These are phyloP conservation scores for Irpex sp. DNA, from an alignment of 1,284 basidiomycete genomes.

Conservation along the genomic window DNA sequence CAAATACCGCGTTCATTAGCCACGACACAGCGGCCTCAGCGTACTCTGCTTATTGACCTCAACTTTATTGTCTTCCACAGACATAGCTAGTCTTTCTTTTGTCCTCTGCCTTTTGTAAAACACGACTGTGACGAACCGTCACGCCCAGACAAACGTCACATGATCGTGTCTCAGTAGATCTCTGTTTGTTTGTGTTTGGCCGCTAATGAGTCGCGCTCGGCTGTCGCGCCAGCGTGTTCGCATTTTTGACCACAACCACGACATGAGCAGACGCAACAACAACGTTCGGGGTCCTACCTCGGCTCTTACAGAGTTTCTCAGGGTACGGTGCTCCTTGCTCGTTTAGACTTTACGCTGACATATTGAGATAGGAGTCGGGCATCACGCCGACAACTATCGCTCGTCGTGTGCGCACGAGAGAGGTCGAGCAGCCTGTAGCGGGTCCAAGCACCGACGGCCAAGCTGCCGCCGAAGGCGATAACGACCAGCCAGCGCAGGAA, in stretches of 20 bases:
- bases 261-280: slow-evolving; percentile 38
- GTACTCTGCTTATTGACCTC: neutral
- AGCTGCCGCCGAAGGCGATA: slow-evolving; percentile 17
- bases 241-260: neutral
- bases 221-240: neutral
- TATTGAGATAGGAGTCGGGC: slow-evolving; percentile 57
- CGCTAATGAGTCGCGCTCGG: slow-evolving; percentile 9
- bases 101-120: no score
- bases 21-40: neutral
- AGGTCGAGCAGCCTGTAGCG: slow-evolving; percentile 34
- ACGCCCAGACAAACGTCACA: neutral
- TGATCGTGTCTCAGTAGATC: neutral
- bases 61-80: no score
- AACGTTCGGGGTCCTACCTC: slow-evolving; percentile 84
- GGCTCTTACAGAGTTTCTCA: slow-evolving; percentile 88
- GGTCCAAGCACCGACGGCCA: slow-evolving; percentile 39
- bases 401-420: slow-evolving; percentile 44
- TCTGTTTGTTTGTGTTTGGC: slow-evolving; percentile 5
- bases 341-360: neutral
- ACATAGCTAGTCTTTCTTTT: neutral
- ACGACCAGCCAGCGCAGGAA: neutral
- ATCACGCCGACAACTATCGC: slow-evolving; percentile 70
- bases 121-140: no score
- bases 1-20: slow-evolving; percentile 19
- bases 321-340: slow-evolving; percentile 43